These are phyloP conservation scores for Hyaloscypha hepaticicola DNA, from an alignment of 495 filamentous ascomycete species.

Conservation along the genomic window DNA sequence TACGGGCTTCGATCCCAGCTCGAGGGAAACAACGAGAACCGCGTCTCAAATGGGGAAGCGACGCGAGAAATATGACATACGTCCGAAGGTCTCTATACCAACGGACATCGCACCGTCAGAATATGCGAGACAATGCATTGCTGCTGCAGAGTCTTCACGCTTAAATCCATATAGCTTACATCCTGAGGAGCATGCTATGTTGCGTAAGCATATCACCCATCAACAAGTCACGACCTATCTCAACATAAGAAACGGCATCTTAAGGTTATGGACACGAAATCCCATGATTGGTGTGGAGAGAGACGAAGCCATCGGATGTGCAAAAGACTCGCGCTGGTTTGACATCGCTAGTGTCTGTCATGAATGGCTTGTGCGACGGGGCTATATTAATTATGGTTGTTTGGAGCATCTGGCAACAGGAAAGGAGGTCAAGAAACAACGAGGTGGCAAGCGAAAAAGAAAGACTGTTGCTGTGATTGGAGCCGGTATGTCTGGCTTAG, in stretches of 20 bases:
- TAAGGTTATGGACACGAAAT: slow-evolving; percentile 88
- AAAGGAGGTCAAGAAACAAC: slow-evolving; percentile 32
- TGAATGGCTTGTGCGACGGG: slow-evolving; percentile 86
- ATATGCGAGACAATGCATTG: slow-evolving; percentile 84
- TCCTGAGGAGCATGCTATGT: slow-evolving; percentile 74
- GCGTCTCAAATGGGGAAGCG: slow-evolving; percentile 7
- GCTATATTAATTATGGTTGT: slow-evolving; percentile 97
- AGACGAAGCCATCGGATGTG: slow-evolving; percentile 90
- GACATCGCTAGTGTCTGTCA: slow-evolving; percentile 84
- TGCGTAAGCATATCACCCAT: slow-evolving; percentile 79
- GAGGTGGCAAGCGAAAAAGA: slow-evolving; percentile 42
- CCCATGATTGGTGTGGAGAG: slow-evolving; percentile 81
- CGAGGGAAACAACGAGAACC: slow-evolving; percentile 20
- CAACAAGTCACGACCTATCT: slow-evolving; percentile 93
- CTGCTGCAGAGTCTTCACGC: slow-evolving; percentile 83
- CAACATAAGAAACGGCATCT: slow-evolving; percentile 93
- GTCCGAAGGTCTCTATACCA: slow-evolving; percentile 80
- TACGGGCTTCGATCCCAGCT: slow-evolving; percentile 41
- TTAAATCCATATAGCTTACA: slow-evolving; percentile 89
- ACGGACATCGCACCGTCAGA: slow-evolving; percentile 65
- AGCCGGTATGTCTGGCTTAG: slow-evolving; percentile 90
- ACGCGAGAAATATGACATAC: slow-evolving; percentile 51
- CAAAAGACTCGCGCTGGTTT: slow-evolving; percentile 88
- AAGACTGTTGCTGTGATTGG: slow-evolving; percentile 84
- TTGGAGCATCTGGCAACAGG: slow-evolving; percentile 53